Evolutionary conservation across 2,329 filamentous ascomycete genomes (phyloP).

Genomic region (Xylariomycetidae sp.): DNA sequence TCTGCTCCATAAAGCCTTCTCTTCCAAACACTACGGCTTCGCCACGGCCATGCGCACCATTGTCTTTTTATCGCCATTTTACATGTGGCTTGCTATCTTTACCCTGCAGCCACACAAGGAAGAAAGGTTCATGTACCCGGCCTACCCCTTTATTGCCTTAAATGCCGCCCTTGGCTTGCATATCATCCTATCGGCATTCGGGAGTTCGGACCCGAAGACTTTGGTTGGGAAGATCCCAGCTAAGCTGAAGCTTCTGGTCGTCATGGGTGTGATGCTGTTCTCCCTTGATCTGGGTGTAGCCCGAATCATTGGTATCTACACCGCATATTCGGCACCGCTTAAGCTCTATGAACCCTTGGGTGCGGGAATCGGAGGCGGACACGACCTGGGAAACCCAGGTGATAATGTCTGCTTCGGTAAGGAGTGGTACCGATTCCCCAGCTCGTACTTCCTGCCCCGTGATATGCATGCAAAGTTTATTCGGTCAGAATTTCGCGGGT

Average conservation of each 20-base stretch:
- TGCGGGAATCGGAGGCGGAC: slow-evolving; percentile 40
- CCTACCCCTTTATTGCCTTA: slow-evolving; percentile 83
- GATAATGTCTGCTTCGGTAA: slow-evolving; percentile 86
- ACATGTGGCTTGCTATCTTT: slow-evolving; percentile 91
- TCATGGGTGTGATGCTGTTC: slow-evolving; percentile 56
- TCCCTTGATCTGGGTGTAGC: slow-evolving; percentile 64
- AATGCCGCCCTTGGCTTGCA: slow-evolving; percentile 85
- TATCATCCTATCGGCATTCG: slow-evolving; percentile 70
- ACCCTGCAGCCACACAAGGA: slow-evolving; percentile 94
- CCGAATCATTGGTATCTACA: slow-evolving; percentile 71
- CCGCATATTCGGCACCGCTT: slow-evolving; percentile 78
- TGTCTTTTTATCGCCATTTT: slow-evolving; percentile 80
- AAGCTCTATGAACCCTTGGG: slow-evolving; percentile 65
- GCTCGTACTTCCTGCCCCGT: slow-evolving; percentile 84
- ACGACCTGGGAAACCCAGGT: slow-evolving; percentile 51
- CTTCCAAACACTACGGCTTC: slow-evolving; percentile 56
- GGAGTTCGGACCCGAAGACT: slow-evolving; percentile 62
- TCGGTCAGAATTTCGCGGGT: slow-evolving; percentile 81
- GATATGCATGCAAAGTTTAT: slow-evolving; percentile 83
- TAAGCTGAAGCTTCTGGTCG: slow-evolving; percentile 64
- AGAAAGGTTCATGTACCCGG: slow-evolving; percentile 97
- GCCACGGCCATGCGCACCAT: slow-evolving; percentile 70
- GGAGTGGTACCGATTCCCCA: slow-evolving; percentile 97
- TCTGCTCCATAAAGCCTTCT: slow-evolving; percentile 63
- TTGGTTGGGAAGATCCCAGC: slow-evolving; percentile 69